These are phyloP conservation scores for Taphrina deformans DNA, from an alignment of 1,139 yeast species.

Conservation along the genomic window DNA sequence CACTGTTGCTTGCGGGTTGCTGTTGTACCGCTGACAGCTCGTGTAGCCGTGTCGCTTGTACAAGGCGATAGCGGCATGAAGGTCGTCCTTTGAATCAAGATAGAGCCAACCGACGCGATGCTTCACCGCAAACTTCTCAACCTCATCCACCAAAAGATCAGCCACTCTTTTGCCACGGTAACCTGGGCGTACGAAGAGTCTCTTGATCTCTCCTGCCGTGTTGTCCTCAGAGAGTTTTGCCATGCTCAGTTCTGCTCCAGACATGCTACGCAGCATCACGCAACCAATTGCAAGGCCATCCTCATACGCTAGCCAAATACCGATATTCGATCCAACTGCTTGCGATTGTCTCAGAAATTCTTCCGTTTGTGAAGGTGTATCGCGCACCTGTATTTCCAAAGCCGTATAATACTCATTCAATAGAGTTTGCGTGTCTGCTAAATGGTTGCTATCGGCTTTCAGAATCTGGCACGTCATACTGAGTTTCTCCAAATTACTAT, in stretches of 20 bases:
- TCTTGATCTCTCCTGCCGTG: slow-evolving; percentile 11
- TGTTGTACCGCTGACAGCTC: slow-evolving; percentile 21
- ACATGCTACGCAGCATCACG: slow-evolving; percentile 12
- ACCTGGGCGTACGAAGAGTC: slow-evolving; percentile 16
- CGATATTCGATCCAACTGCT: background rate
- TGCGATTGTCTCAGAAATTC: background rate
- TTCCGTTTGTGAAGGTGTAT: slow-evolving; percentile 14
- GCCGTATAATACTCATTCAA: slow-evolving; percentile 25
- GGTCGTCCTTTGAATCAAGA: slow-evolving; percentile 25
- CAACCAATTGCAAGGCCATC: slow-evolving; percentile 16
- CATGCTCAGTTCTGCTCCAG: background rate
- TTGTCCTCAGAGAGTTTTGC: background rate
- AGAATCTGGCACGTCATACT: background rate
- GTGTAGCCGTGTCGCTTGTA: slow-evolving; percentile 21
- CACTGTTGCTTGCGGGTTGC: slow-evolving; percentile 23
- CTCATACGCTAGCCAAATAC: slow-evolving; percentile 21
- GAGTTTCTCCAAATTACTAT: background rate
- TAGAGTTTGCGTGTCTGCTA: slow-evolving; percentile 1
- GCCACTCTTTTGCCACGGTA: slow-evolving; percentile 20
- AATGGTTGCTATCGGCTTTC: background rate
- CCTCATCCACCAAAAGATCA: slow-evolving; percentile 8
- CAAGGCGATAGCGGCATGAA: slow-evolving; percentile 10
- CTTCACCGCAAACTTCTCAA: slow-evolving; percentile 12
- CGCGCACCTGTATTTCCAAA: slow-evolving; percentile 16
- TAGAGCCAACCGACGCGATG: slow-evolving; percentile 4